A percentile compares a stretch with the other conserved stretches of the same genome.
Conservation (phyloP, 169 alveolate genomes). For the Eimeria sp. region DNA sequence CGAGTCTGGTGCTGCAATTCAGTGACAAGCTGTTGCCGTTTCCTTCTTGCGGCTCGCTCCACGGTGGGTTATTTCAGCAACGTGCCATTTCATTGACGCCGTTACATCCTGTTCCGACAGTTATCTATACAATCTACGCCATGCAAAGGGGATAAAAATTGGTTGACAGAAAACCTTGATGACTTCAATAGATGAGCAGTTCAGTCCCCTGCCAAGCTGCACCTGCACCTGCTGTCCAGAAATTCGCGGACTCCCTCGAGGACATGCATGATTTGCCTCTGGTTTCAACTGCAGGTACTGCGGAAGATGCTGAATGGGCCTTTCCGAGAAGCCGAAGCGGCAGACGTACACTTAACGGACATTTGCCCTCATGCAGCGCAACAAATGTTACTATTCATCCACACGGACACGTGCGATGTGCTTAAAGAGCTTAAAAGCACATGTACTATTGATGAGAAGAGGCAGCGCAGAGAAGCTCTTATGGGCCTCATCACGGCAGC, state of each 20-base stretch:
- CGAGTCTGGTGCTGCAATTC: constrained; percentile 77
- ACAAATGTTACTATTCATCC: constrained; percentile 78
- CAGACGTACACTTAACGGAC: constrained; percentile 72
- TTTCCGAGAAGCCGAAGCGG: constrained; percentile 71
- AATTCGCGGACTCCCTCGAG: background rate
- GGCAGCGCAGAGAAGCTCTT: constrained; percentile 59
- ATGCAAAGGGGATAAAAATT: background rate
- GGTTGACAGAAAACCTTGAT: background rate
- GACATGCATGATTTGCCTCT: background rate
- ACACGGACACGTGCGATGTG: constrained; percentile 62
- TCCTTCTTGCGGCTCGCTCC: constrained; percentile 70
- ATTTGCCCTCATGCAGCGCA: constrained; percentile 70
- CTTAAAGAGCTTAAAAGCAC: constrained; percentile 42
- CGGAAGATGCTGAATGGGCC: constrained; percentile 78
- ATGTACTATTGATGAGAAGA: constrained; percentile 22
- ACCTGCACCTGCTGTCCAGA: background rate
- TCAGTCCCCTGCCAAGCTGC: background rate
- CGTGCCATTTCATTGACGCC: no score
- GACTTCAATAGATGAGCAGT: background rate
- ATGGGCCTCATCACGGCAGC: constrained; percentile 78
- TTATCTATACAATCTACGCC: background rate
- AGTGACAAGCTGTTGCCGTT: constrained; percentile 56
- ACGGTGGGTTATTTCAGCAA: constrained; percentile 1
- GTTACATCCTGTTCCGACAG: background rate
- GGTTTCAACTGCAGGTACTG: constrained; percentile 50